Base-by-base conservation (phyloP, 2,329 filamentous ascomycete genomes). In the Hypocreales sp. region DNA sequence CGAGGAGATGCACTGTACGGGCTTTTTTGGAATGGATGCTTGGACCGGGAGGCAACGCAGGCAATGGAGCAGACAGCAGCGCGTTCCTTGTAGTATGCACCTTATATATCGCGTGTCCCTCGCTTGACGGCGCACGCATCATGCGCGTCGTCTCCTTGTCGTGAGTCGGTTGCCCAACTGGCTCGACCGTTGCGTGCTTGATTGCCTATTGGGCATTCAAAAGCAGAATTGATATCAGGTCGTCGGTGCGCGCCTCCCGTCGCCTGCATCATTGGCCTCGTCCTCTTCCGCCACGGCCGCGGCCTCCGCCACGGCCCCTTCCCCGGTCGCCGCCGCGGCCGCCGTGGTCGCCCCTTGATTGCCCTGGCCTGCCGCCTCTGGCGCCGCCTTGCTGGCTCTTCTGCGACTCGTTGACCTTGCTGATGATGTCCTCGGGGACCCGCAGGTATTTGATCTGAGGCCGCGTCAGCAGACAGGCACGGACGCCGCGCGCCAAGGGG, bases 341-440 rank as follows among this genome's bases (percentile, higher is more conserved):
- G 37, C 36, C 33, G 14, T 75, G 63, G 20, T 73, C 70, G 29
- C 67, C 69, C 41, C 69, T 61, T 45, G 67, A 55, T 29, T 61
- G 57, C 11, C 70, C 65, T 35, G 69, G 64, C 21, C 73, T 64
- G 22, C 77, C 74, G 25, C 79, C 74, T 31, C 76, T 65, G 45
- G 75, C 79, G 35, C 59, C 60, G 27, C 61, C 54, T 32, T 59
- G 61, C 44, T 82, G 74, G 36, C 67, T 67, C 47, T 81, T 78
- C 53, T 95, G 87, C 48, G 90, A 80, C 40, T 95, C 87, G 63
- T 84, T 92, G 15, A 90, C 86, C 21, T 83, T 56, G 38, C 95
- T 87, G 56, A 98, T 81, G 35, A 98, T 92, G 54, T 95, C 87
- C 56, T 98, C 87, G 28, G 87, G 84, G 4, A 98, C 82, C 43